Percentiles rank a stretch among this genome's conserved stretches.
Conservation (phyloP, 208 protist genomes). For the Crithidia brevicula region DNA sequence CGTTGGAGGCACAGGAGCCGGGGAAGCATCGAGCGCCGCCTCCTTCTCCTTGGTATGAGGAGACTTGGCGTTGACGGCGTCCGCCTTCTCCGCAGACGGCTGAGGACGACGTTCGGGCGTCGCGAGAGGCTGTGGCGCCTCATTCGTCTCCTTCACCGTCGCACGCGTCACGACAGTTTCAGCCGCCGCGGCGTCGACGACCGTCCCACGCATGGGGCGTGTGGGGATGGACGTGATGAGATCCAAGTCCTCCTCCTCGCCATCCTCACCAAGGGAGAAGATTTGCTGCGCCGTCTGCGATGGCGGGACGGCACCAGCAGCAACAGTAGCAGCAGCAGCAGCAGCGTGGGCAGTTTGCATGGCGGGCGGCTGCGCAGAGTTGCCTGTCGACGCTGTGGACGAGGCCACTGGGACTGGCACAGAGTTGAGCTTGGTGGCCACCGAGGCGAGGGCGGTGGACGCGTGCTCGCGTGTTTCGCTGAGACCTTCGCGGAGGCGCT, state of each 20-base stretch:
- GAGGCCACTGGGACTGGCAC: background rate
- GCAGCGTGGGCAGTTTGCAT: too few species aligned
- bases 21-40: background rate
- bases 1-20: background rate
- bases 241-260: conserved; percentile 72
- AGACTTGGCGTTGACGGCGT: background rate
- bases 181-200: too few species aligned
- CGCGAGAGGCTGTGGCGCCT: too few species aligned
- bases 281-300: conserved; percentile 16
- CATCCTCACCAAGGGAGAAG: conserved; percentile 62
- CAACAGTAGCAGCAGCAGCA: background rate
- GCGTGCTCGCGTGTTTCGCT: conserved; percentile 33
- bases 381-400: background rate
- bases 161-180: too few species aligned
- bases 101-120: background rate
- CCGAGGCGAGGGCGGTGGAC: conserved; percentile 5
- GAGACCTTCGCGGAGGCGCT: conserved; percentile 56
- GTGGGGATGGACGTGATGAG: conserved; percentile 67
- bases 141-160: too few species aligned
- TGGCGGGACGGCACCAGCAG: background rate
- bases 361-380: too few species aligned
- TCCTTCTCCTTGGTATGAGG: background rate
- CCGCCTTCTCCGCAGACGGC: background rate
- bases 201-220: conserved; percentile 14
- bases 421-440: background rate